These are phyloP conservation scores for Trypanosoma vivax DNA, from an alignment of 208 protist genomes.

Conservation along the genomic window DNA sequence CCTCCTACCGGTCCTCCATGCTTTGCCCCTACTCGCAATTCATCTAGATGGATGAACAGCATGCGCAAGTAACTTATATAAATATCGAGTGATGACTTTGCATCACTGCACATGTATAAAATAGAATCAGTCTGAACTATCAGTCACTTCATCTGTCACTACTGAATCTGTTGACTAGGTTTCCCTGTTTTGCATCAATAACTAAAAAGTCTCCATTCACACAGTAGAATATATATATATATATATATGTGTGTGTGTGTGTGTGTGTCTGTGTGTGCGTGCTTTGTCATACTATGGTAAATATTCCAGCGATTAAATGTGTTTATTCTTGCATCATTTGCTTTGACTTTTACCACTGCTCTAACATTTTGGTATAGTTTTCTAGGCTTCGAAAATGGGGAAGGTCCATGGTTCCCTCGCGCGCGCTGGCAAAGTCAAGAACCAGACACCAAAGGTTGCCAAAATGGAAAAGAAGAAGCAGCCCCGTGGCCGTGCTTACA, in stretches of 20 bases:
- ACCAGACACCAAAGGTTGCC: conserved; percentile 96
- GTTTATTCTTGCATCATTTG: conserved; percentile 3
- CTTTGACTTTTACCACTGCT: conserved; percentile 1
- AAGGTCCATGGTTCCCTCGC: conserved; percentile 98
- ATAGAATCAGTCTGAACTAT: too few relatives aligned
- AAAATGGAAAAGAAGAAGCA: conserved; percentile 95
- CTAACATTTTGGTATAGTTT: conserved; percentile 9
- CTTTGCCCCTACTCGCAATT: conserved; percentile 14
- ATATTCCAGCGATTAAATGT: too few relatives aligned
- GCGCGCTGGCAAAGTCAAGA: conserved; percentile 98
- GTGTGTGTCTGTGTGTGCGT: too few relatives aligned
- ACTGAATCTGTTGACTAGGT: too few relatives aligned
- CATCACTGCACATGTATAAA: too few relatives aligned
- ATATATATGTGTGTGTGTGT: too few relatives aligned
- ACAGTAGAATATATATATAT: neutral
- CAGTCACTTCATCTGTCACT: too few relatives aligned
- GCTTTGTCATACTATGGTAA: too few relatives aligned
- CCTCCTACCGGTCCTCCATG: conserved; percentile 5
- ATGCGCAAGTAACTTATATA: too few relatives aligned
- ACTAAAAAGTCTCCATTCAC: too few relatives aligned
- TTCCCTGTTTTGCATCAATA: too few relatives aligned
- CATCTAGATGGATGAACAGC: conserved; percentile 4
- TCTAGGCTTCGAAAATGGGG: conserved; percentile 71
- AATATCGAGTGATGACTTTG: too few relatives aligned
- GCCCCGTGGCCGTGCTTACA: conserved; percentile 93